These are phyloP conservation scores for Coemansia guatemalensis DNA, from an alignment of 192 early-diverging fungal genomes.

Conservation along the genomic window DNA sequence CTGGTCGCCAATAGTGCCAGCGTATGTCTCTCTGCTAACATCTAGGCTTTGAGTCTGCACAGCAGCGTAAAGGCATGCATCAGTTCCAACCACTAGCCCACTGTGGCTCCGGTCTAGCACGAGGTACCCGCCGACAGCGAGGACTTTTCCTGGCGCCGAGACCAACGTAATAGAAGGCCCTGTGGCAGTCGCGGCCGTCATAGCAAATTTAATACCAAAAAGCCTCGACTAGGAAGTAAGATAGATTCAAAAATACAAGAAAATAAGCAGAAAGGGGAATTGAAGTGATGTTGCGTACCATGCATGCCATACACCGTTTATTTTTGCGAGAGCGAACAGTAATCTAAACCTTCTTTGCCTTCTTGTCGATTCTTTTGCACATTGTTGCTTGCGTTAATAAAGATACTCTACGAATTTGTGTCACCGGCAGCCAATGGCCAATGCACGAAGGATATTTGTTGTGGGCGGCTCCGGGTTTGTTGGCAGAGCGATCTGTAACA, in stretches of 20 bases:
- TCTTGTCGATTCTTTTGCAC: background rate
- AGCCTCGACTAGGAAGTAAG: background rate
- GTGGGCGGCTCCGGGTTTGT: slow-evolving; percentile 65
- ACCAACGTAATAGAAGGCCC: slow-evolving; percentile 51
- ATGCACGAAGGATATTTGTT: slow-evolving; percentile 54
- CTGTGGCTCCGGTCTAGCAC: slow-evolving; percentile 78
- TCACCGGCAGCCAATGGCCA: slow-evolving; percentile 11
- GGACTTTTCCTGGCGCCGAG: slow-evolving; percentile 95
- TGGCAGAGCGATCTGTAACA: slow-evolving; percentile 55
- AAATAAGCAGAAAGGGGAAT: slow-evolving; percentile 1
- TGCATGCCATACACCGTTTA: background rate
- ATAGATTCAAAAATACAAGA: background rate
- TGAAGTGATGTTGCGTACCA: background rate
- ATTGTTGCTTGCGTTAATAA: slow-evolving; percentile 1
- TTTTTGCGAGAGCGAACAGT: background rate
- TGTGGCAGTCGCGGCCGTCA: slow-evolving; percentile 1
- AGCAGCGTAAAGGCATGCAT: slow-evolving; percentile 80
- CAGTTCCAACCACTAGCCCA: slow-evolving; percentile 84
- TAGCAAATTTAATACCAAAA: background rate
- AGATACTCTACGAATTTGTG: background rate
- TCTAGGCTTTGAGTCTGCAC: slow-evolving; percentile 45
- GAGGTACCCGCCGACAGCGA: slow-evolving; percentile 90
- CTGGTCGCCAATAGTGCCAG: background rate
- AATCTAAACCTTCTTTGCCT: background rate
- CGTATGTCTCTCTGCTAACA: background rate